Evolutionary conservation across 2,329 filamentous ascomycete species (phyloP).

Genomic region (Colletotrichum zoysiae): DNA sequence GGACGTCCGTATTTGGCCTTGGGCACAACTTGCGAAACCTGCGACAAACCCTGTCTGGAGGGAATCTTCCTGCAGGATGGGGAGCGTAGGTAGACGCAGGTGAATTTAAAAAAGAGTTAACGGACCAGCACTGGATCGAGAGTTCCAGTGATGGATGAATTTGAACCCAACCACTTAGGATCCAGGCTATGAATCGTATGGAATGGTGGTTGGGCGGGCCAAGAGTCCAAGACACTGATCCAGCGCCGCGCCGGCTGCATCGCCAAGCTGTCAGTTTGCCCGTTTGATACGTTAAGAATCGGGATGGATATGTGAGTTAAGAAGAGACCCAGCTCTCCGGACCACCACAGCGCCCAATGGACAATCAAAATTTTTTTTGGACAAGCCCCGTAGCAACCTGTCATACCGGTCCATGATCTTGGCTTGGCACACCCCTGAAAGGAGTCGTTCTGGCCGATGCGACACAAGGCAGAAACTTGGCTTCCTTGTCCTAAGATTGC

Average conservation of each 20-base stretch:
- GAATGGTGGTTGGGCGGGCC: background rate
- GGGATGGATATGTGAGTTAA: background rate
- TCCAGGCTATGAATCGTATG: background rate
- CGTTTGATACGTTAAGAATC: slow-evolving; percentile 1
- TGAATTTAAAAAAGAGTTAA: background rate
- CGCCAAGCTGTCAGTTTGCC: slow-evolving; percentile 40
- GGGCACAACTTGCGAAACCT: slow-evolving; percentile 21
- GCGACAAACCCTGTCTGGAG: slow-evolving; percentile 37
- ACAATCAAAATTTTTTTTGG: too few relatives aligned
- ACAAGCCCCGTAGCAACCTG: background rate
- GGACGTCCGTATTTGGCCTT: slow-evolving; percentile 16
- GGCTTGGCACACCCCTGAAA: slow-evolving; percentile 3
- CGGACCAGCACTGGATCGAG: slow-evolving; percentile 8
- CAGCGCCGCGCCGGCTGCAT: background rate
- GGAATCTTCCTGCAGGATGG: slow-evolving; percentile 12
- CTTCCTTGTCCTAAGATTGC: slow-evolving; percentile 9
- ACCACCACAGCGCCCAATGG: background rate
- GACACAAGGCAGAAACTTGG: background rate
- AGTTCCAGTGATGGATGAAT: slow-evolving; percentile 2
- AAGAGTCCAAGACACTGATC: background rate
- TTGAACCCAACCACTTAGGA: background rate
- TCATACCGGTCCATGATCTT: background rate
- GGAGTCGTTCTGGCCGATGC: slow-evolving; percentile 1
- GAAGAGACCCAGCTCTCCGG: background rate
- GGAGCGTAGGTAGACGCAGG: background rate